Percentiles rank a stretch among this genome's conserved stretches.
phyloP scores from a whole-genome alignment of 176 grass and related monocot genomes.

The Ananas comosus region DNA sequence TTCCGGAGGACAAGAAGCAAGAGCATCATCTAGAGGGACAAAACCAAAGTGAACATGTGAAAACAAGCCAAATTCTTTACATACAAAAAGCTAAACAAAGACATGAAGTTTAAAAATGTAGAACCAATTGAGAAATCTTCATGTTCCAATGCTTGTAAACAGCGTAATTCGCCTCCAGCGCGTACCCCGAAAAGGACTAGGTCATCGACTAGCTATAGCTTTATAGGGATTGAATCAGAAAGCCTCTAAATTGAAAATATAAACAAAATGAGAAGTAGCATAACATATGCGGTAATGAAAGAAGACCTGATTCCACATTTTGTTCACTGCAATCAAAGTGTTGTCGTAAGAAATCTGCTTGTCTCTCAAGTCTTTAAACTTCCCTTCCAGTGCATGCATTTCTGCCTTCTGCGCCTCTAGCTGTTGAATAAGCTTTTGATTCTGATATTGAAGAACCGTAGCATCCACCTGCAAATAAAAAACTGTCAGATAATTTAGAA shows the following conservation, averaged over 20 bases:
- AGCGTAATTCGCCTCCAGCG: conserved; percentile 41
- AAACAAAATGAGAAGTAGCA: conserved; percentile 5
- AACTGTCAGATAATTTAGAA: conserved; percentile 7
- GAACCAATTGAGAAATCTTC: conserved; percentile 62
- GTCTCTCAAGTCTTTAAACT: conserved; percentile 61
- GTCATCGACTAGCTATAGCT: conserved; percentile 86
- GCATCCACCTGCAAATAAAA: conserved; percentile 58
- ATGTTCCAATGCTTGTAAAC: conserved; percentile 52
- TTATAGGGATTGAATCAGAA: conserved; percentile 23
- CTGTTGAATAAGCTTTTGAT: conserved; percentile 85
- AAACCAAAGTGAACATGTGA: conserved; percentile 15
- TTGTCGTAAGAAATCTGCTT: conserved; percentile 67
- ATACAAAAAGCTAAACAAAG: conserved; percentile 2
- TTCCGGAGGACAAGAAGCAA: conserved; percentile 53
- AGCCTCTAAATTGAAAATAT: neutral
- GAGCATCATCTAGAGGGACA: conserved; percentile 28
- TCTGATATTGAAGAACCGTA: conserved; percentile 72
- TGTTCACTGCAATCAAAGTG: conserved; percentile 72
- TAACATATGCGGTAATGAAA: conserved; percentile 11
- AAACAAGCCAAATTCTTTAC: conserved; percentile 24
- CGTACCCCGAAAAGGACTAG: conserved; percentile 65
- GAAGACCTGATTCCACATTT: conserved; percentile 89
- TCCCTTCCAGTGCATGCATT: conserved; percentile 57
- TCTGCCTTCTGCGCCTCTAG: conserved; percentile 75
- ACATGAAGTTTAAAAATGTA: neutral